Conservation (phyloP, 495 filamentous ascomycete species). For the Ascodesmis nigricans region DNA sequence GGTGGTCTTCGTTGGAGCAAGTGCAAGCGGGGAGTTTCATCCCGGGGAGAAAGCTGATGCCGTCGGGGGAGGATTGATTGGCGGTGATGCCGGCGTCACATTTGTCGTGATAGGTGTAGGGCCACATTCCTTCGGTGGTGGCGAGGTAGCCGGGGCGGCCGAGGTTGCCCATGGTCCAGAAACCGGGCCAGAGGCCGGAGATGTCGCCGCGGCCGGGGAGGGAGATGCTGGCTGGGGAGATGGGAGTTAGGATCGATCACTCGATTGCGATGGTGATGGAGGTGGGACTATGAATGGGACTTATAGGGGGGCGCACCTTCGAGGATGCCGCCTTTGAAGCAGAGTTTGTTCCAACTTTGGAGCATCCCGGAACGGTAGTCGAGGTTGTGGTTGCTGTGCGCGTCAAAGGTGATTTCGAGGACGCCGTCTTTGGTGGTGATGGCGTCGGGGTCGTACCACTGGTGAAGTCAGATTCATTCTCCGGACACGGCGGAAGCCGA, state of each 20-base stretch:
- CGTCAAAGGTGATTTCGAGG: conserved; percentile 43
- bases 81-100: conserved; percentile 58
- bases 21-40: conserved; percentile 55
- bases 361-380: conserved; percentile 63
- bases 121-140: conserved; percentile 57
- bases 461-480: conserved; percentile 1
- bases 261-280: too few relatives aligned
- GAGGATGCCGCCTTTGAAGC: conserved; percentile 54
- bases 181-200: conserved; percentile 58
- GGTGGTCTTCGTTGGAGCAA: conserved; percentile 44
- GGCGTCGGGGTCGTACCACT: conserved; percentile 66
- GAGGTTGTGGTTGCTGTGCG: conserved; percentile 44
- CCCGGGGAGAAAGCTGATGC: conserved; percentile 45
- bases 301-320: conserved; percentile 25
- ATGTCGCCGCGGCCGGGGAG: conserved; percentile 47
- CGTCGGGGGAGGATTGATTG: conserved; percentile 51
- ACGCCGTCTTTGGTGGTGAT: conserved; percentile 43
- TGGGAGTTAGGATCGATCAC: too few relatives aligned
- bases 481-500: conserved; percentile 1
- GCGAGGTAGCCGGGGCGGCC: conserved; percentile 47
- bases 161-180: conserved; percentile 62
- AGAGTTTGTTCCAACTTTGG: conserved; percentile 62
- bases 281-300: too few relatives aligned
- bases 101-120: conserved; percentile 50
- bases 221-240: conserved; percentile 39